Conservation (phyloP, 768 basidiomycete species). For the Pleurotus djamor region DNA sequence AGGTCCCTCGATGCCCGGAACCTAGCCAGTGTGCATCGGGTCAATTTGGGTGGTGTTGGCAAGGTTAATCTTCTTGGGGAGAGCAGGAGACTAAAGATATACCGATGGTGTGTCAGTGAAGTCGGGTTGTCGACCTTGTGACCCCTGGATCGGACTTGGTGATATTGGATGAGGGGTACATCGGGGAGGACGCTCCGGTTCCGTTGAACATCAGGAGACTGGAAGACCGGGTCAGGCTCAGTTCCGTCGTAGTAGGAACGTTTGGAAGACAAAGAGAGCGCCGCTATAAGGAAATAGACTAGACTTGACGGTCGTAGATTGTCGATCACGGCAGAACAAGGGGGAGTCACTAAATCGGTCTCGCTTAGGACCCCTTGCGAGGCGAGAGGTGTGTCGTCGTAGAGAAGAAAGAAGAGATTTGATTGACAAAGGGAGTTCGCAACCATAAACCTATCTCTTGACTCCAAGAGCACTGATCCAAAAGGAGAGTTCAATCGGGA, state of each 20-base stretch:
- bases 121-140: too few relatives aligned
- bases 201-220: background rate
- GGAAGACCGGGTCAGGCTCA: background rate
- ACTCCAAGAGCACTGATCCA: background rate
- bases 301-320: too few relatives aligned
- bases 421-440: too few relatives aligned
- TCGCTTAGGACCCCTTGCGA: too few relatives aligned
- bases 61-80: background rate
- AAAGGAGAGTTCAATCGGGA: background rate
- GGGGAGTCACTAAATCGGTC: too few relatives aligned
- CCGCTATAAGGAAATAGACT: too few relatives aligned
- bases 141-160: background rate
- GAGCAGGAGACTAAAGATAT: background rate
- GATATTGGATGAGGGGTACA: background rate
- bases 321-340: too few relatives aligned
- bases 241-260: background rate
- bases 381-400: too few relatives aligned
- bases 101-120: background rate
- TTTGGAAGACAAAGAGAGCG: too few relatives aligned
- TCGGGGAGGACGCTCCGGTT: background rate
- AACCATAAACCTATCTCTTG: too few relatives aligned
- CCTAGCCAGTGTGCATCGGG: background rate
- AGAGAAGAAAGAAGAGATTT: too few relatives aligned
- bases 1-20: background rate
- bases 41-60: background rate